phyloP scores from a whole-genome alignment of 2,329 filamentous ascomycete species.

The Trichoderma citrinoviride region DNA sequence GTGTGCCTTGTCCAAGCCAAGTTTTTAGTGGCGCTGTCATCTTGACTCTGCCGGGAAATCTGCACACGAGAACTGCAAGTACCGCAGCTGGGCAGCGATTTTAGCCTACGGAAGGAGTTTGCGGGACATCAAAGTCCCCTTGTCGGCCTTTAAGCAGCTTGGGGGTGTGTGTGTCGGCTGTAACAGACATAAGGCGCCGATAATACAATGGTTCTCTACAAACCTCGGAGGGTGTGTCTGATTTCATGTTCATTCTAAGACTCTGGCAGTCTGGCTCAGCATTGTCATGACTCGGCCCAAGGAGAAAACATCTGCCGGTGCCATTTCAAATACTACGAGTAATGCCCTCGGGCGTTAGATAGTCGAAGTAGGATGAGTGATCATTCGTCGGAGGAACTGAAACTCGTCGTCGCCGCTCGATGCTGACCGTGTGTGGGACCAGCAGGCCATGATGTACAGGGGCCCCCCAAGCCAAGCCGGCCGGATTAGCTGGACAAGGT shows the following conservation, averaged over 20 bases:
- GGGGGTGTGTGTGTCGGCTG: not conserved
- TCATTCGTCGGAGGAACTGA: constrained; percentile 17
- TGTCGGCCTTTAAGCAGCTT: not conserved
- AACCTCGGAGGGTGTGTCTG: not conserved
- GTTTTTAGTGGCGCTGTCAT: not conserved
- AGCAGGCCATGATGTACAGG: not conserved
- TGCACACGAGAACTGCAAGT: not conserved
- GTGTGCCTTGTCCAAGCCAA: not conserved
- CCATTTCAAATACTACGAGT: not conserved
- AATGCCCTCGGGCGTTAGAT: not conserved
- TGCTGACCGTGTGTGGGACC: constrained; percentile 7
- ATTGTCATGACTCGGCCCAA: not conserved
- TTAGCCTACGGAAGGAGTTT: not conserved
- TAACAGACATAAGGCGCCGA: not conserved
- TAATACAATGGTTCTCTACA: too few species aligned
- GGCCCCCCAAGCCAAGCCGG: not conserved
- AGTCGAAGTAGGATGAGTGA: not conserved
- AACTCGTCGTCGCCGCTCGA: constrained; percentile 1
- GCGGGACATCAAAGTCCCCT: not conserved
- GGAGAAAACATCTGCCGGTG: not conserved
- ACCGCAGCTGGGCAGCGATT: not conserved
- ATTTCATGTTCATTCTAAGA: not conserved
- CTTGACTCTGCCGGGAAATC: not conserved
- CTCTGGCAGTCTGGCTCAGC: not conserved
- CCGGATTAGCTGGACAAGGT: not conserved